Evolutionary conservation across 352 stramenopile species (phyloP).

Genomic region (Phytophthora rubi): DNA sequence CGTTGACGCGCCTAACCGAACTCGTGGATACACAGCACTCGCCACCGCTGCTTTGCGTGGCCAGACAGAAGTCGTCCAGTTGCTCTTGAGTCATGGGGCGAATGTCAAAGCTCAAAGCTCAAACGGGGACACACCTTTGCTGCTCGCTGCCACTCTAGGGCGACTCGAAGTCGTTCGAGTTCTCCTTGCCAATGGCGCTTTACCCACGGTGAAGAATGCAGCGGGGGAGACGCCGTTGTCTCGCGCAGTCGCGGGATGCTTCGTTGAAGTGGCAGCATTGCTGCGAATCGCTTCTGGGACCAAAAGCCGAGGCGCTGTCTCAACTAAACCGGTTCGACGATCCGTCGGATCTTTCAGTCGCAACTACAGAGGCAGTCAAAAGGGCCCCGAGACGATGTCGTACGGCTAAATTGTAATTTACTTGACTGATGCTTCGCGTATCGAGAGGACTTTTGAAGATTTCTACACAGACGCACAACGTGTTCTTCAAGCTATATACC

Average conservation of each 20-base stretch:
- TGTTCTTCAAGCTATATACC: too few species aligned
- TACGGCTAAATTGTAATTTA: not conserved
- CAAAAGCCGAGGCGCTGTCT: slow-evolving; percentile 26
- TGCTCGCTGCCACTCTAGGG: slow-evolving; percentile 35
- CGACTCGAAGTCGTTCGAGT: slow-evolving; percentile 29
- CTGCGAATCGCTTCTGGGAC: slow-evolving; percentile 21
- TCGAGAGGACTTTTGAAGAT: too few species aligned
- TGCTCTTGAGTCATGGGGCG: slow-evolving; percentile 30
- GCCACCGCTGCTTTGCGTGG: slow-evolving; percentile 31
- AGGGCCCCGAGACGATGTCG: not conserved
- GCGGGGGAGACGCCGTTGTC: slow-evolving; percentile 36
- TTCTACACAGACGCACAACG: too few species aligned
- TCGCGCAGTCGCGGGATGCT: slow-evolving; percentile 26
- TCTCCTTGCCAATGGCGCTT: slow-evolving; percentile 26
- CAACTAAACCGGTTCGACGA: slow-evolving; percentile 8
- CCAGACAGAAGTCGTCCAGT: slow-evolving; percentile 24
- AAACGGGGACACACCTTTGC: slow-evolving; percentile 30
- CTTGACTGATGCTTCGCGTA: not conserved
- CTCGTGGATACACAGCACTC: slow-evolving; percentile 33
- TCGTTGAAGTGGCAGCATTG: slow-evolving; percentile 33
- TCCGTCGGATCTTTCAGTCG: not conserved
- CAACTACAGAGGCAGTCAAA: slow-evolving; percentile 11
- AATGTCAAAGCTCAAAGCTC: slow-evolving; percentile 27
- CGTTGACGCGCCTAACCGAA: slow-evolving; percentile 35
- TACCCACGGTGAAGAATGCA: slow-evolving; percentile 15